Conservation (phyloP, 2,329 filamentous ascomycete genomes). For the Ascochyta koolunga region DNA sequence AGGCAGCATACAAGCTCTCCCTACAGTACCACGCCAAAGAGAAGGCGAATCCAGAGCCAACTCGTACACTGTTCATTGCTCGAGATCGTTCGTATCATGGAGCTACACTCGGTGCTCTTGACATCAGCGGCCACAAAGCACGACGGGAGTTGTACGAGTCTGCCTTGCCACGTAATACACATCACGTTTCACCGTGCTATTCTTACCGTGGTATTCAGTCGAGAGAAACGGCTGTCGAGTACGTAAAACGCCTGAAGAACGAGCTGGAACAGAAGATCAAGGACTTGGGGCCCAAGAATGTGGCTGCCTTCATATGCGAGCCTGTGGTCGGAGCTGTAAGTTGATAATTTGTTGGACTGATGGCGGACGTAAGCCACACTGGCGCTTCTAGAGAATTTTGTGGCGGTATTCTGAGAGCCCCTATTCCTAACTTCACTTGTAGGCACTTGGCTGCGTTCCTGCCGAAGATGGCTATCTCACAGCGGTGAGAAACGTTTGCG, state of each 20-base stretch:
- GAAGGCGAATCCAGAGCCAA: constrained; percentile 57
- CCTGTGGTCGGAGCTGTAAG: constrained; percentile 73
- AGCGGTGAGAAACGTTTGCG: constrained; percentile 71
- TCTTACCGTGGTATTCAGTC: constrained; percentile 63
- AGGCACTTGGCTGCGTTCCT: constrained; percentile 72
- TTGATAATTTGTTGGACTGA: neutral
- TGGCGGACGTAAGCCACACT: no score
- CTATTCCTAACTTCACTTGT: constrained; percentile 10
- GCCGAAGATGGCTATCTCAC: constrained; percentile 71
- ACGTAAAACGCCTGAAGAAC: constrained; percentile 64
- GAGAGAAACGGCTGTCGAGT: constrained; percentile 62
- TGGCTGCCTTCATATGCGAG: constrained; percentile 76
- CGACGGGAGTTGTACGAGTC: constrained; percentile 67
- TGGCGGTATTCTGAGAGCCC: neutral
- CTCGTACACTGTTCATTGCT: constrained; percentile 67
- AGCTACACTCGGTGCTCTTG: constrained; percentile 70
- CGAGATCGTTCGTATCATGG: constrained; percentile 73
- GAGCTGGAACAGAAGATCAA: constrained; percentile 73
- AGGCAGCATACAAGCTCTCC: constrained; percentile 71
- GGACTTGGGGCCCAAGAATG: constrained; percentile 65
- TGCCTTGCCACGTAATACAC: constrained; percentile 62
- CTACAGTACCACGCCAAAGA: constrained; percentile 68
- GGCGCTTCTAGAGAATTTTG: neutral
- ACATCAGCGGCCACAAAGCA: constrained; percentile 66
- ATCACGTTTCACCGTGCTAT: constrained; percentile 70